Evolutionary conservation across 2,329 filamentous ascomycete genomes (phyloP).

Genomic region (Aspergillus fijiensis): DNA sequence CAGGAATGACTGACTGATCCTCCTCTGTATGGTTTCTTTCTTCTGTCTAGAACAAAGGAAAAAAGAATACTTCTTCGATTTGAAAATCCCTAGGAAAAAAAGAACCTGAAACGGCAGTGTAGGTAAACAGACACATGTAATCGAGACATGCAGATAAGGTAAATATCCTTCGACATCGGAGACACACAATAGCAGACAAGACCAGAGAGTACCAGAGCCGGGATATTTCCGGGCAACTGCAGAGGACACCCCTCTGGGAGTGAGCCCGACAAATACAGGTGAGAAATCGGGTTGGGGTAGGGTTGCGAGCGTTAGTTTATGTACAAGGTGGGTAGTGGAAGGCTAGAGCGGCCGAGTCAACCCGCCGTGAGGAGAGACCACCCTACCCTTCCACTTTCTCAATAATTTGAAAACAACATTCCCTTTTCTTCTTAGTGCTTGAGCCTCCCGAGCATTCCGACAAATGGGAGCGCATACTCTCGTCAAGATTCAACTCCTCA

Average conservation of each 20-base stretch:
- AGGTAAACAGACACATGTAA: conserved; percentile 22
- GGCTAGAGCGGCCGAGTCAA: neutral
- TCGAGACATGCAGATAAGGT: conserved; percentile 20
- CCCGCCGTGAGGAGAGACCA: neutral
- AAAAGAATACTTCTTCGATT: conserved; percentile 4
- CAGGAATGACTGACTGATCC: too few relatives aligned
- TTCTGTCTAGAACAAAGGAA: neutral
- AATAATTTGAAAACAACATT: conserved; percentile 13
- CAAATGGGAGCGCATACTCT: neutral
- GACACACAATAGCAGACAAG: conserved; percentile 23
- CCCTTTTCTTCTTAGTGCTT: conserved; percentile 10
- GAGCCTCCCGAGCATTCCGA: conserved; percentile 9
- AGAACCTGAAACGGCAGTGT: conserved; percentile 9
- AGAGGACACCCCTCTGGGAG: conserved; percentile 17
- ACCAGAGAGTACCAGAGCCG: conserved; percentile 22
- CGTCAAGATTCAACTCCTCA: neutral
- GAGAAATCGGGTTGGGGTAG: conserved; percentile 22
- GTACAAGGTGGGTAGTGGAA: conserved; percentile 29
- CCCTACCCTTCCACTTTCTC: neutral
- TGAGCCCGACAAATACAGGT: conserved; percentile 33
- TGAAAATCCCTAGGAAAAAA: neutral
- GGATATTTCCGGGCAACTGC: conserved; percentile 13
- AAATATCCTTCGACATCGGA: conserved; percentile 26
- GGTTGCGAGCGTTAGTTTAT: conserved; percentile 28
- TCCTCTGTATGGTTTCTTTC: neutral